Conservation (phyloP, 1,139 yeast genomes). For the Kodamaea anthophila region DNA sequence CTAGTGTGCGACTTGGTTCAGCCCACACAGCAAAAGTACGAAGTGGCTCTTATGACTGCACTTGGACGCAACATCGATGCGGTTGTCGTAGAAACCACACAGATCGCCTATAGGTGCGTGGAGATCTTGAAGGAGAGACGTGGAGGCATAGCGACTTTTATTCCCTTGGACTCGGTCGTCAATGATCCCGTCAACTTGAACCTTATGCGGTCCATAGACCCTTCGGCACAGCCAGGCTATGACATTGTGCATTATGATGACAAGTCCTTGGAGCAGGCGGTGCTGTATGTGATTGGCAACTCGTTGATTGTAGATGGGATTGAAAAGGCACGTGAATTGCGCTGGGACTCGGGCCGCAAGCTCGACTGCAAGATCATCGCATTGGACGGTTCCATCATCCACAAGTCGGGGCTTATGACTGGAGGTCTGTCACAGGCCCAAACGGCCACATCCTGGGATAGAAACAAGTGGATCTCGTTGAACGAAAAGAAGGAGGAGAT, state of each 20-base stretch:
- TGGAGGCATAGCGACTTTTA: constrained; percentile 78
- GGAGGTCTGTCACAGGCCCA: constrained; percentile 65
- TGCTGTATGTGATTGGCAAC: constrained; percentile 75
- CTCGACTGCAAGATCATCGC: constrained; percentile 70
- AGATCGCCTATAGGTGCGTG: constrained; percentile 79
- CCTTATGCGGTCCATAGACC: constrained; percentile 51
- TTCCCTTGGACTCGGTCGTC: constrained; percentile 74
- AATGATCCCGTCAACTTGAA: constrained; percentile 51
- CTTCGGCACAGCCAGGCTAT: constrained; percentile 54
- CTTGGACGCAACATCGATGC: constrained; percentile 80
- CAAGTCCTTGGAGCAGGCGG: constrained; percentile 61
- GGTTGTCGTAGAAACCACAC: constrained; percentile 69
- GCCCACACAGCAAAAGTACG: constrained; percentile 73
- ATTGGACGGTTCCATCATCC: constrained; percentile 78
- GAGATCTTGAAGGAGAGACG: constrained; percentile 80
- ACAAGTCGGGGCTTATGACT: constrained; percentile 85
- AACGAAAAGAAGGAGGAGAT: constrained; percentile 58
- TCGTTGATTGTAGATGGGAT: constrained; percentile 75
- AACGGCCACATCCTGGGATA: constrained; percentile 60
- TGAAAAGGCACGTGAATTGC: constrained; percentile 60
- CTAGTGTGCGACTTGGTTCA: constrained; percentile 72
- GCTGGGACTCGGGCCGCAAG: constrained; percentile 51
- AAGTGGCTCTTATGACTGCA: constrained; percentile 70
- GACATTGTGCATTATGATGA: constrained; percentile 73
- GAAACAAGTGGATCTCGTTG: constrained; percentile 57